Conservation (phyloP, 179 eudicot genomes). For the Heliamphora pulchella region DNA sequence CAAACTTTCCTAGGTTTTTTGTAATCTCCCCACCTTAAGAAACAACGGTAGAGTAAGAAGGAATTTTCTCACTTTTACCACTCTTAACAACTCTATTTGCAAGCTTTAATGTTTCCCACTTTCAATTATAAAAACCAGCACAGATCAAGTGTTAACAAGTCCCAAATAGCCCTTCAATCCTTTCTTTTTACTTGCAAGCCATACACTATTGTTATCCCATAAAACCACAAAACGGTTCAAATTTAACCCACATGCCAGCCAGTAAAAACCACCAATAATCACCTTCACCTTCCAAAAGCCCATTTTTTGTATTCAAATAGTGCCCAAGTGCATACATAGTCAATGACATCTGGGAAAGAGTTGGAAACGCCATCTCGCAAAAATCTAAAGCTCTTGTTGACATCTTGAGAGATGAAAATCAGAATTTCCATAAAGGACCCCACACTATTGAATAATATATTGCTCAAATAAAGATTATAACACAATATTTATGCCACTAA, state of each 20-base stretch:
- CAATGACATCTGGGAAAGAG: neutral
- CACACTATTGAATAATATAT: neutral
- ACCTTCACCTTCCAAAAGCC: neutral
- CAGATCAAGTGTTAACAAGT: neutral
- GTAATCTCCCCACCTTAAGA: too few species aligned
- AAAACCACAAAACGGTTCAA: neutral
- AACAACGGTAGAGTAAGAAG: too few species aligned
- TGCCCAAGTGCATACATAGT: neutral
- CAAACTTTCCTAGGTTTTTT: neutral
- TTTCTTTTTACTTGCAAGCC: neutral
- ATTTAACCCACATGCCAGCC: neutral
- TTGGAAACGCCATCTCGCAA: neutral
- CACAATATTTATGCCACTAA: too few species aligned
- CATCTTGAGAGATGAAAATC: neutral
- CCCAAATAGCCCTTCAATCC: neutral
- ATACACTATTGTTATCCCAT: neutral
- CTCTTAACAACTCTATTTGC: neutral
- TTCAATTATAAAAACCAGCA: neutral
- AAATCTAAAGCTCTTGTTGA: neutral
- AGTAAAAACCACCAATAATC: neutral
- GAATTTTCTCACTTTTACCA: too few species aligned
- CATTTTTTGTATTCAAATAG: too few species aligned
- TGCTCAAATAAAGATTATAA: neutral
- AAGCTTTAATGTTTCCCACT: neutral
- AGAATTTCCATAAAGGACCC: neutral